Percentiles rank a stretch among this genome's conserved stretches.
phyloP scores from a whole-genome alignment of 768 basidiomycete species.

The Pleurotus citrinopileatus region DNA sequence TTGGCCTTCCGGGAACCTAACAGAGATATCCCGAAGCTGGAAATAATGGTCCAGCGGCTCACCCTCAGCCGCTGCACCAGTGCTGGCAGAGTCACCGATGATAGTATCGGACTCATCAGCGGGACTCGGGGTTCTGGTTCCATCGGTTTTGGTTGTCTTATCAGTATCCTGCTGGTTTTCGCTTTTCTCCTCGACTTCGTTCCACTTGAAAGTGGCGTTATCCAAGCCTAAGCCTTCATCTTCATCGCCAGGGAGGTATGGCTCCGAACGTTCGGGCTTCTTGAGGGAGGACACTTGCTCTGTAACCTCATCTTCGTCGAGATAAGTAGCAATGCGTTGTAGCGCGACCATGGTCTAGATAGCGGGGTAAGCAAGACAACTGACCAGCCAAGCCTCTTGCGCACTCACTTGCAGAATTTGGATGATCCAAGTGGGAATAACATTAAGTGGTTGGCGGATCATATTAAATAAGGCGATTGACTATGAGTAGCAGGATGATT shows the following conservation, averaged over 20 bases:
- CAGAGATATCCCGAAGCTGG: constrained; percentile 61
- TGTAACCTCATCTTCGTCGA: constrained; percentile 68
- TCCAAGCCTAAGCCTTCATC: constrained; percentile 52
- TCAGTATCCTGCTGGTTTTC: constrained; percentile 19
- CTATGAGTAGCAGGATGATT: constrained; percentile 24
- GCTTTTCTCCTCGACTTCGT: constrained; percentile 38
- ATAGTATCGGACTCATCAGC: constrained; percentile 2
- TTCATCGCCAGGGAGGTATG: constrained; percentile 25
- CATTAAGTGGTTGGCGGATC: constrained; percentile 70
- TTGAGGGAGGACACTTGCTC: constrained; percentile 68
- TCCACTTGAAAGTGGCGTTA: constrained; percentile 63
- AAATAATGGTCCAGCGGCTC: constrained; percentile 51
- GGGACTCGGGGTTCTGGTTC: constrained; percentile 14
- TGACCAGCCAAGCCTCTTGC: neutral
- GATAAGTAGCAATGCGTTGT: constrained; percentile 63
- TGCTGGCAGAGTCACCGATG: neutral
- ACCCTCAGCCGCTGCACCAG: constrained; percentile 13
- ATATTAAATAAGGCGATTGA: constrained; percentile 83
- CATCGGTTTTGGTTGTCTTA: constrained; percentile 18
- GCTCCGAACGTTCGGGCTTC: constrained; percentile 24
- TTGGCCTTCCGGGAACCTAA: constrained; percentile 70
- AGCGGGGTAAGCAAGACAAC: neutral
- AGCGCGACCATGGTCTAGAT: constrained; percentile 58
- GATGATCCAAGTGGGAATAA: constrained; percentile 79
- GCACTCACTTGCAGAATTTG: constrained; percentile 59